Percentiles rank a stretch among this genome's conserved stretches.
phyloP scores from a whole-genome alignment of 1,139 yeast genomes.

The Nakaseomyces bracarensis region DNA sequence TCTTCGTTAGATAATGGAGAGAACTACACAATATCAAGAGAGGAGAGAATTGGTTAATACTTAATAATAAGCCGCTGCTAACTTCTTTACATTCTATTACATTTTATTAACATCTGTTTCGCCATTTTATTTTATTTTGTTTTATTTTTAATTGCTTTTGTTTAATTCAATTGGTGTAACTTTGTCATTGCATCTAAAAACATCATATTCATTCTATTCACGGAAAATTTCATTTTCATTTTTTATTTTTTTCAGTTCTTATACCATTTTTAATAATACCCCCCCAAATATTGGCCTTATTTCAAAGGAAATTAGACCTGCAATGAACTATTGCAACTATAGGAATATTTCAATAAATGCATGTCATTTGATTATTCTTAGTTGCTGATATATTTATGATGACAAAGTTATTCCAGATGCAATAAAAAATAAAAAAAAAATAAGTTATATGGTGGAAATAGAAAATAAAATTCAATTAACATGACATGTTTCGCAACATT shows the following conservation, averaged over 20 bases:
- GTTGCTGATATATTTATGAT: no score
- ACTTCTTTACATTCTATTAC: neutral
- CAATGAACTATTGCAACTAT: no score
- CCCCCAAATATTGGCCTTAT: no score
- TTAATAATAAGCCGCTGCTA: neutral
- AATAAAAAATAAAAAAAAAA: no score
- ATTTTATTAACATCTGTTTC: neutral
- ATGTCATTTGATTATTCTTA: no score
- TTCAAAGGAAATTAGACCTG: no score
- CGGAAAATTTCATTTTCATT: neutral
- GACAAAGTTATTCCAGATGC: no score
- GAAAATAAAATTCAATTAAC: no score
- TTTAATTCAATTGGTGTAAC: neutral
- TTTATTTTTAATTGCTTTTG: neutral
- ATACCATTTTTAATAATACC: neutral
- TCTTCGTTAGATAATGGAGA: neutral
- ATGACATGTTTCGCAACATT: no score
- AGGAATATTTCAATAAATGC: no score
- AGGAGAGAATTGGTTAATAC: constrained; percentile 3
- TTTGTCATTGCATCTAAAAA: neutral
- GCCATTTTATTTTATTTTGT: neutral
- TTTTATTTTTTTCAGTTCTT: constrained; percentile 2
- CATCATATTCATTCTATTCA: neutral
- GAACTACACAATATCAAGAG: neutral
- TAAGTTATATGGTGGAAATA: no score